phyloP scores from a whole-genome alignment of 495 filamentous ascomycete genomes.

The Annulohypoxylon nitens region DNA sequence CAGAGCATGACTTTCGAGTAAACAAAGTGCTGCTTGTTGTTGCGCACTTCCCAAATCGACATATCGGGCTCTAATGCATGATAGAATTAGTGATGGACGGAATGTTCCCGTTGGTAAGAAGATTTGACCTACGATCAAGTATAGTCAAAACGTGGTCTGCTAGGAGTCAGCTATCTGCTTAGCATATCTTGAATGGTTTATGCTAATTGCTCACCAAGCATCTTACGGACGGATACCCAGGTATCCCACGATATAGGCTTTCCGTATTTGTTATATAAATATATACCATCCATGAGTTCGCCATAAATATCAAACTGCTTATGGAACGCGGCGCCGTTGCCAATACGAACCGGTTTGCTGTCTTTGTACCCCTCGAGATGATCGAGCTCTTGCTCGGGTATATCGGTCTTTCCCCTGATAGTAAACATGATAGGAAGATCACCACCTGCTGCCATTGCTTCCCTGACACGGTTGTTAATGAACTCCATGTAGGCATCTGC shows the following conservation, averaged over 20 bases:
- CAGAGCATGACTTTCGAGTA: constrained; percentile 83
- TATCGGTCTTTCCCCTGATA: constrained; percentile 77
- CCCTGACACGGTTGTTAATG: constrained; percentile 74
- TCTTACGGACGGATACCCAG: constrained; percentile 71
- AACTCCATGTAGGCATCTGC: constrained; percentile 81
- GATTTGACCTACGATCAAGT: constrained; percentile 53
- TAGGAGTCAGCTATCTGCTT: constrained; percentile 9
- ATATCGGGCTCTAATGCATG: constrained; percentile 69
- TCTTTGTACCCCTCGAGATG: constrained; percentile 77
- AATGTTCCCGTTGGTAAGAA: not conserved
- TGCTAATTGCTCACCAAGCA: constrained; percentile 58
- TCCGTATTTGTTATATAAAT: constrained; percentile 82
- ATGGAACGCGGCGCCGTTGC: constrained; percentile 80
- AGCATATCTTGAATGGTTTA: no score
- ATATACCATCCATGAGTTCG: constrained; percentile 80
- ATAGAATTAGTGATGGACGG: not conserved
- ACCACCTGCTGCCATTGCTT: constrained; percentile 59
- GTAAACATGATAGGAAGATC: constrained; percentile 84
- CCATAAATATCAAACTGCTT: constrained; percentile 82
- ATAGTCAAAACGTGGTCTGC: constrained; percentile 68
- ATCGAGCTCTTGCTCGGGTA: constrained; percentile 73
- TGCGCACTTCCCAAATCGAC: constrained; percentile 84
- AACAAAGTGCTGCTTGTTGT: constrained; percentile 77
- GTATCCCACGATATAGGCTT: constrained; percentile 80
- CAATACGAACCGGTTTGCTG: constrained; percentile 77